phyloP scores from a whole-genome alignment of 2,329 filamentous ascomycete species.

The Scytalidium sp. region DNA sequence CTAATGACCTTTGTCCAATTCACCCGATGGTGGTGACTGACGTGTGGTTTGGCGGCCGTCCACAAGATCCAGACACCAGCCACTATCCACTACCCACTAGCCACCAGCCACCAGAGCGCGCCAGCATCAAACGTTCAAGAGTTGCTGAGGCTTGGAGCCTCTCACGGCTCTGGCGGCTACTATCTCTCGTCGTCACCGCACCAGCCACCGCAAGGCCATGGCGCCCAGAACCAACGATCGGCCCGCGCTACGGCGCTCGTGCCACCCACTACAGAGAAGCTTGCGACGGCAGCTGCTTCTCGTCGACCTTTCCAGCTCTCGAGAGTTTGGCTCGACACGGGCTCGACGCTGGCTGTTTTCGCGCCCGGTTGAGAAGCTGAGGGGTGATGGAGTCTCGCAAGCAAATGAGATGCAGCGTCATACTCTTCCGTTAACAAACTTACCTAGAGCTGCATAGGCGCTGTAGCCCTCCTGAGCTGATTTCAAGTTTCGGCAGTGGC shows the following conservation, averaged over 20 bases:
- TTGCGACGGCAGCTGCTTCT: background rate
- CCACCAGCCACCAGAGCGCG: background rate
- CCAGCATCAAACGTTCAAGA: background rate
- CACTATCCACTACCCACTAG: background rate
- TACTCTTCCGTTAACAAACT: no score
- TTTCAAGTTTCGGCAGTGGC: background rate
- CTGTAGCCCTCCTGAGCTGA: no score
- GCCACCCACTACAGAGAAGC: background rate
- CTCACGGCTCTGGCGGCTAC: no score
- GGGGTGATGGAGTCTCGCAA: no score
- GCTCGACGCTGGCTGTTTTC: no score
- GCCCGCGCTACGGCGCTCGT: background rate
- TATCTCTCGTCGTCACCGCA: background rate
- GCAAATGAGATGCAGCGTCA: no score
- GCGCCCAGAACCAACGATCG: background rate
- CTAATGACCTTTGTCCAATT: no score
- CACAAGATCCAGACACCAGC: background rate
- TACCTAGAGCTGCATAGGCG: no score
- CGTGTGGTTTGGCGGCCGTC: background rate
- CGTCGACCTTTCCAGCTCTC: background rate
- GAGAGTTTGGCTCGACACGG: no score
- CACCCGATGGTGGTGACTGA: no score
- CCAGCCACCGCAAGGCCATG: background rate
- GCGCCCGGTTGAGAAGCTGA: no score
- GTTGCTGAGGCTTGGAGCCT: no score